These are phyloP conservation scores for Berberis vulgaris DNA, from an alignment of 164 flowering plant genomes.

Conservation along the genomic window DNA sequence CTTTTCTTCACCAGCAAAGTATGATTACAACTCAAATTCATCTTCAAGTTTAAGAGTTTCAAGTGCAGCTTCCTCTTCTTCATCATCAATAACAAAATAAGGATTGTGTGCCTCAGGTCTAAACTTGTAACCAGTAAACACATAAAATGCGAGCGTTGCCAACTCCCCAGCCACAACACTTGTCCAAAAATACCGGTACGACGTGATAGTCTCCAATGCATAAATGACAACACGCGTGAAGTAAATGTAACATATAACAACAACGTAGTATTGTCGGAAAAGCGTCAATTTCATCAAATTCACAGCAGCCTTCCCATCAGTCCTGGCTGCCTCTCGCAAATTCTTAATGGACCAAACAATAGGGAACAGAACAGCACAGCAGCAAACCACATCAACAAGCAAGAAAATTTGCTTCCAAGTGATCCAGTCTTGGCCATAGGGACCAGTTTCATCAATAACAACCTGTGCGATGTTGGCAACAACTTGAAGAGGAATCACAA, in stretches of 20 bases:
- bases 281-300: slow-evolving; percentile 83
- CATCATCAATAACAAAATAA: slow-evolving; percentile 79
- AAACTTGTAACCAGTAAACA: slow-evolving; percentile 74
- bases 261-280: slow-evolving; percentile 82
- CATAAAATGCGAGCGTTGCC: slow-evolving; percentile 78
- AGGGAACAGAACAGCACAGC: slow-evolving; percentile 89
- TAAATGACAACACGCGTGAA: slow-evolving; percentile 86
- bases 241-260: slow-evolving; percentile 88
- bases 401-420: slow-evolving; percentile 87
- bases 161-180: slow-evolving; percentile 75
- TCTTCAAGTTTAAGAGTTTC: slow-evolving; percentile 66
- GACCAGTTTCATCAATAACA: slow-evolving; percentile 80
- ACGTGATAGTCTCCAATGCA: slow-evolving; percentile 70
- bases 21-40: slow-evolving; percentile 55
- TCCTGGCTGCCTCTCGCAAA: slow-evolving; percentile 71
- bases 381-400: slow-evolving; percentile 83
- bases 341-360: slow-evolving; percentile 96
- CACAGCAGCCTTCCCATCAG: slow-evolving; percentile 92
- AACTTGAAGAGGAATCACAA: slow-evolving; percentile 88
- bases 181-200: slow-evolving; percentile 76
- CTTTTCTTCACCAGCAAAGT: too few species aligned
- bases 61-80: slow-evolving; percentile 86
- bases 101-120: slow-evolving; percentile 85
- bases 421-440: slow-evolving; percentile 63
- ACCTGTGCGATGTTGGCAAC: slow-evolving; percentile 81